Conservation (phyloP, 179 eudicot species). For the Beta corolliflora region DNA sequence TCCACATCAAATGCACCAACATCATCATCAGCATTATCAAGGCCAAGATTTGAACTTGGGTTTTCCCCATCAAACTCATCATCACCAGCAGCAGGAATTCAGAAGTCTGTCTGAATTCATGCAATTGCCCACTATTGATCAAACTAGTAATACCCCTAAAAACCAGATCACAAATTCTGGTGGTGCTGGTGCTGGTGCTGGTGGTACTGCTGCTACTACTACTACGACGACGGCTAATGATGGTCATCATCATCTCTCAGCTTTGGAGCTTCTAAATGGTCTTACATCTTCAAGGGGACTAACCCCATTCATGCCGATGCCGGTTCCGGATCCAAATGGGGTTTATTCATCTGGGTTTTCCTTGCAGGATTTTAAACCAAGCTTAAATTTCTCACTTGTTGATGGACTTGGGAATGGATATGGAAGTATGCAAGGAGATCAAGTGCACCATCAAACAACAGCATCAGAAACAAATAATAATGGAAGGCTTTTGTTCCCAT, state of each 20-base stretch:
- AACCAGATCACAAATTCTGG: conserved; percentile 14
- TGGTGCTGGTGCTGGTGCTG: neutral
- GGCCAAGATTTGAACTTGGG: conserved; percentile 48
- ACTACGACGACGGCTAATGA: neutral
- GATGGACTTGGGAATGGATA: conserved; percentile 42
- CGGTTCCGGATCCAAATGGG: conserved; percentile 28
- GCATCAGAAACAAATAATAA: conserved; percentile 1
- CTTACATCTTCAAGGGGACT: conserved; percentile 47
- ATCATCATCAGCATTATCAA: conserved; percentile 27
- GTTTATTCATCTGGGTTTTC: conserved; percentile 35
- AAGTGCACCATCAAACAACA: conserved; percentile 9
- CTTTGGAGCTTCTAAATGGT: conserved; percentile 40
- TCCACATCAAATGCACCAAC: neutral
- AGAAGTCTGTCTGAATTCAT: conserved; percentile 39
- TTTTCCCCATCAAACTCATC: conserved; percentile 34
- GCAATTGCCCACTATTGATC: conserved; percentile 38
- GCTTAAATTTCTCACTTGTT: conserved; percentile 41
- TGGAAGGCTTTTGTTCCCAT: conserved; percentile 51
- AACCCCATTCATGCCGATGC: conserved; percentile 46
- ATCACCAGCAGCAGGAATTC: conserved; percentile 35
- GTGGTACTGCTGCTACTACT: conserved; percentile 4
- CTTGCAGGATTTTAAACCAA: conserved; percentile 32
- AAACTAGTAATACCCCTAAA: conserved; percentile 2
- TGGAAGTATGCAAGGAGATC: conserved; percentile 18
- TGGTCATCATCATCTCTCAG: conserved; percentile 26